Evolutionary conservation across 2,329 filamentous ascomycete genomes (phyloP).

Genomic region (Colletotrichum sp.): DNA sequence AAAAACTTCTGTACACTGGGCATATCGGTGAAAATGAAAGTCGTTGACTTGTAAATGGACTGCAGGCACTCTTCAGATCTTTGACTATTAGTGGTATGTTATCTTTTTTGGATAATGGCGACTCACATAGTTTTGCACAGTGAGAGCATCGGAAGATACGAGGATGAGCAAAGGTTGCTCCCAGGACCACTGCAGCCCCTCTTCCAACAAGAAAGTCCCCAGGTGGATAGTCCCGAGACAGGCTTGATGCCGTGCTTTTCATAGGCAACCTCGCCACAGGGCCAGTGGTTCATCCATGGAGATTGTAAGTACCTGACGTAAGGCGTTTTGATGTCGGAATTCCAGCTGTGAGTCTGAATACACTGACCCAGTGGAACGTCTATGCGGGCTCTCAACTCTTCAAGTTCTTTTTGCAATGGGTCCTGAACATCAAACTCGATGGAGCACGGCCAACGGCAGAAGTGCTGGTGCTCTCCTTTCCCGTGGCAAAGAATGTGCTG

Average conservation of each 20-base stretch:
- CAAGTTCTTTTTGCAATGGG: neutral
- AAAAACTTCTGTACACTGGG: neutral
- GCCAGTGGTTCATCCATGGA: constrained; percentile 11
- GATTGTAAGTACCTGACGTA: neutral
- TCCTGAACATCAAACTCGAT: constrained; percentile 5
- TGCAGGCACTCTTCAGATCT: no score
- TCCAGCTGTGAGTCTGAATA: no score
- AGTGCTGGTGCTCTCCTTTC: neutral
- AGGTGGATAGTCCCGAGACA: neutral
- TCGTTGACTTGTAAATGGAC: neutral
- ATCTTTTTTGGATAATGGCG: no score
- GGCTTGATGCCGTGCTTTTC: neutral
- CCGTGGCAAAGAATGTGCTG: constrained; percentile 17
- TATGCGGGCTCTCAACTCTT: neutral
- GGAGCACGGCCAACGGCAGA: constrained; percentile 18
- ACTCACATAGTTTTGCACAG: no score
- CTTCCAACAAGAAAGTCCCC: neutral
- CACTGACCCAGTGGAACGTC: no score
- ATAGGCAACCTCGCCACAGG: neutral
- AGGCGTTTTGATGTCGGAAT: neutral
- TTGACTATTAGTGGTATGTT: no score
- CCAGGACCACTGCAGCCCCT: neutral
- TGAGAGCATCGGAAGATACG: no score
- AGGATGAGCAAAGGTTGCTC: no score
- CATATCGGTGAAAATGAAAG: constrained; percentile 1